phyloP scores from a whole-genome alignment of 1,284 basidiomycete genomes.

The Cronartium quercuum region DNA sequence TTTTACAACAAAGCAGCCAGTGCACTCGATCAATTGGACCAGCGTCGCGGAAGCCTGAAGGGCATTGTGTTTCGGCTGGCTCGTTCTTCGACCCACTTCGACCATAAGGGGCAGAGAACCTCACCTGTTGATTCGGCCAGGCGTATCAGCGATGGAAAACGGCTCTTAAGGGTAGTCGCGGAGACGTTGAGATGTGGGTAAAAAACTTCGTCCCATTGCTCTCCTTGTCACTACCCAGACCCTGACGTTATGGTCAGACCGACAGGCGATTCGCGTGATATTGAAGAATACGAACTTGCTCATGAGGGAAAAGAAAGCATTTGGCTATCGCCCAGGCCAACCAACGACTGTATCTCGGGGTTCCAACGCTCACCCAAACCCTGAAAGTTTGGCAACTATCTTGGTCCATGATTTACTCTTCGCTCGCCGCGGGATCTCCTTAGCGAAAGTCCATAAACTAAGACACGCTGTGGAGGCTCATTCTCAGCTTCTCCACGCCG shows the following conservation, averaged over 20 bases:
- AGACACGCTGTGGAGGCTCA: constrained; percentile 46
- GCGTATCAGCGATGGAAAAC: constrained; percentile 40
- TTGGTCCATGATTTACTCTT: constrained; percentile 82
- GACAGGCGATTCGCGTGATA: constrained; percentile 61
- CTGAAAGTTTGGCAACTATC: constrained; percentile 64
- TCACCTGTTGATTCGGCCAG: background rate
- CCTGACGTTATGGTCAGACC: constrained; percentile 55
- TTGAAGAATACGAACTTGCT: constrained; percentile 63
- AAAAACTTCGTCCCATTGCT: background rate
- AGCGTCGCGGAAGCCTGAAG: constrained; percentile 78
- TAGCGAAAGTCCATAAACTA: constrained; percentile 47
- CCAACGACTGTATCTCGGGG: background rate
- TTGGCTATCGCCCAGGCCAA: constrained; percentile 54
- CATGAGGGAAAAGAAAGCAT: constrained; percentile 65
- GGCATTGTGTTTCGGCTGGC: constrained; percentile 65
- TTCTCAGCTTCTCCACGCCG: constrained; percentile 35
- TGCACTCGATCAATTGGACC: constrained; percentile 73
- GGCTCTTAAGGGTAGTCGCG: constrained; percentile 58
- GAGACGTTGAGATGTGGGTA: constrained; percentile 83
- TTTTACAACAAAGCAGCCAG: constrained; percentile 83
- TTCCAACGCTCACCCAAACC: constrained; percentile 41
- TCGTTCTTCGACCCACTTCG: constrained; percentile 32
- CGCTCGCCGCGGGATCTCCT: constrained; percentile 55
- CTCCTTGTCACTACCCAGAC: constrained; percentile 13
- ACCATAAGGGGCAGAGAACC: constrained; percentile 66